Percentiles rank a stretch among this genome's conserved stretches.
Evolutionary conservation across 1,139 yeast genomes (phyloP).

Genomic region (Pichia sp.): DNA sequence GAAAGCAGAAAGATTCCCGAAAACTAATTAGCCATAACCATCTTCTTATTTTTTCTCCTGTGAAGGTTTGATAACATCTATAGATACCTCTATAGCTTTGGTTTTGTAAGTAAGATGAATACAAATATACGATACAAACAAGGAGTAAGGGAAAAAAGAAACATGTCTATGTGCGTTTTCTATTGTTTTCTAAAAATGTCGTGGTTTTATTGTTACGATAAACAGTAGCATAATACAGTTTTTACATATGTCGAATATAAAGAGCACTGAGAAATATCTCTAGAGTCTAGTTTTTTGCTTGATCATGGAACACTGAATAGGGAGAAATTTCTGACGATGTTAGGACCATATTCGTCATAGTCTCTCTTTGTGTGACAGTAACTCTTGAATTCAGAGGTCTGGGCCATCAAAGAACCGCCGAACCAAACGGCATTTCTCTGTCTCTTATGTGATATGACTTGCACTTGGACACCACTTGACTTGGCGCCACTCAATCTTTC

Average conservation of each 20-base stretch:
- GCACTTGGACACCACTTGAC: constrained; percentile 94
- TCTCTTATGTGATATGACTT: constrained; percentile 93
- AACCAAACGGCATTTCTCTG: constrained; percentile 99
- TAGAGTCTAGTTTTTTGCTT: background rate
- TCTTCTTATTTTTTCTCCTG: background rate
- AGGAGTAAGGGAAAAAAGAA: background rate
- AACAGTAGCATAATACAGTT: background rate
- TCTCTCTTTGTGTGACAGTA: constrained; percentile 96
- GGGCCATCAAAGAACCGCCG: constrained; percentile 96
- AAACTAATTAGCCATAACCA: background rate
- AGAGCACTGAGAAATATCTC: background rate
- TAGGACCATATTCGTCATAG: constrained; percentile 97
- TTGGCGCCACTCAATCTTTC: constrained; percentile 78
- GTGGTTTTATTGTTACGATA: background rate
- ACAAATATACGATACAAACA: background rate
- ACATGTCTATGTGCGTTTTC: too few relatives aligned
- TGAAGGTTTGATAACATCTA: background rate
- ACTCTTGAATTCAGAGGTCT: constrained; percentile 95
- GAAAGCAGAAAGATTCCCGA: constrained; percentile 9
- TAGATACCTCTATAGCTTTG: background rate
- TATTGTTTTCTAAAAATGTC: background rate
- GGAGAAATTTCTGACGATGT: constrained; percentile 93
- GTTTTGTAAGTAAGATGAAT: background rate
- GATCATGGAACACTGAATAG: constrained; percentile 79
- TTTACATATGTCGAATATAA: background rate